Percentiles rank a stretch among this genome's conserved stretches.
These are phyloP conservation scores for Diaporthe ampelina DNA, from an alignment of 2,329 filamentous ascomycete species.

Conservation along the genomic window DNA sequence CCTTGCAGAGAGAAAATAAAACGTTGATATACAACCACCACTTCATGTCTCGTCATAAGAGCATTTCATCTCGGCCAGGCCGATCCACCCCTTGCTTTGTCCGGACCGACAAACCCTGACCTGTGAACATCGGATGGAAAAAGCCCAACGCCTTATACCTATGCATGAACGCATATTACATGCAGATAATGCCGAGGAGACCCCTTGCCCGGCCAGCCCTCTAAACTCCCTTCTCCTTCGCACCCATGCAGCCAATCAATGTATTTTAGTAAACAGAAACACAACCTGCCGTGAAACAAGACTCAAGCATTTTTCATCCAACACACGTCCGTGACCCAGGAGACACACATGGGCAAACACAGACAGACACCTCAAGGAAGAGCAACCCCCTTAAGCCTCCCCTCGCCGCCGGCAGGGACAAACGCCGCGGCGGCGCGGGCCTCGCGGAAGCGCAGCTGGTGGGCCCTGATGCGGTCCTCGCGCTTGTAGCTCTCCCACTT, in stretches of 20 bases:
- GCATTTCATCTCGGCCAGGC: slow-evolving; percentile 5
- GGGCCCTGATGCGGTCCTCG: slow-evolving; percentile 57
- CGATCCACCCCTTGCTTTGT: slow-evolving; percentile 12
- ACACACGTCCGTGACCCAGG: not conserved
- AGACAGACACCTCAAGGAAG: not conserved
- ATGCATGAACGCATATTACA: slow-evolving; percentile 28
- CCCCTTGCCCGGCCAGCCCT: not conserved
- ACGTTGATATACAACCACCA: slow-evolving; percentile 20
- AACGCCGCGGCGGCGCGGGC: slow-evolving; percentile 19
- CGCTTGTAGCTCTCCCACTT: slow-evolving; percentile 63
- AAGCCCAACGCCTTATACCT: slow-evolving; percentile 1
- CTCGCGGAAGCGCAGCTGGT: slow-evolving; percentile 37
- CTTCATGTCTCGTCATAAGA: slow-evolving; percentile 10
- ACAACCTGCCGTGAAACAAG: not conserved
- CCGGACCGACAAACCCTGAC: slow-evolving; percentile 2
- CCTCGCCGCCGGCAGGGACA: not conserved
- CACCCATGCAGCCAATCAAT: slow-evolving; percentile 20
- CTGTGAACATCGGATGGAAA: not conserved
- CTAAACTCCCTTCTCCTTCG: not conserved
- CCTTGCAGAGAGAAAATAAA: not conserved
- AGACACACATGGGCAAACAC: not conserved
- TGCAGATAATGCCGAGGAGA: slow-evolving; percentile 15
- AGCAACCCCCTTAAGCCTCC: slow-evolving; percentile 25
- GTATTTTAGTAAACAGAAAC: slow-evolving; percentile 1
- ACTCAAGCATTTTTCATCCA: not conserved